Evolutionary conservation across 768 basidiomycete genomes (phyloP), one percentile per base, ranked within the genome.

Genomic region (Collybiopsis luxurians): DNA sequence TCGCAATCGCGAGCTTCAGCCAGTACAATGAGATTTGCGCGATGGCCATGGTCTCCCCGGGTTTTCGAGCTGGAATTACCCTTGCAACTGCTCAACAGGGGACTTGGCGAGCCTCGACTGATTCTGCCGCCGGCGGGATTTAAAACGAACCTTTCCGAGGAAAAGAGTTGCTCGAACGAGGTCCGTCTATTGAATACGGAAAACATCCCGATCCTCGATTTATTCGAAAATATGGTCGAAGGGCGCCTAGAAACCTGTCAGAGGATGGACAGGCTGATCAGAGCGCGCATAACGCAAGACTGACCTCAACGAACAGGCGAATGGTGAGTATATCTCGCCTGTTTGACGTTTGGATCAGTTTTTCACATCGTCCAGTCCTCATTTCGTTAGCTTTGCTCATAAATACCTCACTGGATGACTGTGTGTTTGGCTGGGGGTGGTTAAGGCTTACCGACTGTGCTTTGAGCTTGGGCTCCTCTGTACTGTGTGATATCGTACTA

Each of bases 231-330:
- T 58, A 84, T 90, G 74, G 81, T 89, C 75, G 85, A 88, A 63
- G 76, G 83, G 2, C 79, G 89, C 54, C 83, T 90, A 79, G 88
- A 89, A 69, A 89, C 86, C 64, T 90, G 89, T 67, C 79, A 85
- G 60, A 76, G 86, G 31, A 75, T 87, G 52, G 81, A 81, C 60
- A 78, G 77, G 46, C 73, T 90, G 59, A 79, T 88, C 38, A 71
- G 73, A 48, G 76, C 51, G 76, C 77, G 44, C 78, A 74, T 62
- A 21, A 71, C 53, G 65, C 67, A 23, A 67, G 71, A 50, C 55
- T 70, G 43, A 44, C 15, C 23, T 43, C 23, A 24, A 24, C 28
- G 27, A 36, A n/a, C 48, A 49, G 30, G 30, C 48, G 48, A 49
- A 49, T 21, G 48, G 48, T 49, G 48, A 24, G 51, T 53, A 51